Conservation (phyloP, 2,329 filamentous ascomycete genomes). For the Calonectria naviculata region DNA sequence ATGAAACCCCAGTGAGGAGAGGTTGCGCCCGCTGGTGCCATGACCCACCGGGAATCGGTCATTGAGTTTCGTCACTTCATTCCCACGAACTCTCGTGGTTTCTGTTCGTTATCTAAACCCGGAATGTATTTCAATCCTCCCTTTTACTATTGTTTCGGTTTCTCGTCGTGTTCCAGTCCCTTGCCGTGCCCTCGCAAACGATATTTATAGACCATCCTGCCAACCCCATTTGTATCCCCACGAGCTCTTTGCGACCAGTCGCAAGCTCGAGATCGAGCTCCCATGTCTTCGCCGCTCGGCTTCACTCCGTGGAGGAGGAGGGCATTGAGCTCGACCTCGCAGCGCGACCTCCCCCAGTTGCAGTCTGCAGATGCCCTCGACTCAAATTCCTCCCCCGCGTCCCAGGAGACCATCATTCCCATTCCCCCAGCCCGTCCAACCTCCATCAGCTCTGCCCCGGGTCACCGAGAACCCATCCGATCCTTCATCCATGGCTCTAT, state of each 20-base stretch:
- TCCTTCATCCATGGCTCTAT: constrained; percentile 77
- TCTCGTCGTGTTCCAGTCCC: constrained; percentile 6
- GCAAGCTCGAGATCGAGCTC: constrained; percentile 23
- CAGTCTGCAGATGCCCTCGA: constrained; percentile 43
- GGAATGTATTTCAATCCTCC: constrained; percentile 34
- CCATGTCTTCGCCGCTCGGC: constrained; percentile 60
- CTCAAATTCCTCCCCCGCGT: constrained; percentile 35
- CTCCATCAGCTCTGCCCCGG: constrained; percentile 47
- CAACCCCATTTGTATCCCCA: constrained; percentile 24
- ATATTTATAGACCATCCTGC: constrained; percentile 27
- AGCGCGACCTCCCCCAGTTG: constrained; percentile 38
- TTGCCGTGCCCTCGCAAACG: constrained; percentile 29
- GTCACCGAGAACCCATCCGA: constrained; percentile 73
- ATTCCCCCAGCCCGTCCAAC: constrained; percentile 50
- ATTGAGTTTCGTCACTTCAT: constrained; percentile 42
- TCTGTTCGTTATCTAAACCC: constrained; percentile 24
- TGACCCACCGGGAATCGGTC: constrained; percentile 37
- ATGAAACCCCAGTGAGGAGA: constrained; percentile 29
- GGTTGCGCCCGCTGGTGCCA: constrained; percentile 32
- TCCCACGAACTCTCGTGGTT: constrained; percentile 34
- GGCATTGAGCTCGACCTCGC: constrained; percentile 50
- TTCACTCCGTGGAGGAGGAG: constrained; percentile 62
- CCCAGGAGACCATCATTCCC: constrained; percentile 32
- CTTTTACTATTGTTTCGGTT: not conserved
- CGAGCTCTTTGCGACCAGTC: constrained; percentile 27